Percentiles rank a stretch among this genome's conserved stretches.
phyloP scores from a whole-genome alignment of 495 filamentous ascomycete genomes.

The Penicillium roqueforti region DNA sequence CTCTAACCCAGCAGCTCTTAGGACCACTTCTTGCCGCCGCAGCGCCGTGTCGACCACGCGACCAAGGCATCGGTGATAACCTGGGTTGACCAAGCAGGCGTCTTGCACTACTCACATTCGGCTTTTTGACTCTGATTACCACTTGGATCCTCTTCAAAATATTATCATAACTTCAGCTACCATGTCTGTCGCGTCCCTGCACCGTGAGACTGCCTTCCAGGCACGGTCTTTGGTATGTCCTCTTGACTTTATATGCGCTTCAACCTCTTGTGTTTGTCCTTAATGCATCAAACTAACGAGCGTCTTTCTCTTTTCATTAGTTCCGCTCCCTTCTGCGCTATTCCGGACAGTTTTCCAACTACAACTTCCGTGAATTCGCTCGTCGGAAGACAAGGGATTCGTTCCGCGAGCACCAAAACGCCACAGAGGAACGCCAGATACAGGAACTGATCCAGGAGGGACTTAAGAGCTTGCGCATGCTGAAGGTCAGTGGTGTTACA shows the following conservation, averaged over 20 bases:
- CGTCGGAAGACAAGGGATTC: constrained; percentile 81
- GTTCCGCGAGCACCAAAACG: constrained; percentile 72
- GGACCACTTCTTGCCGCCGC: neutral
- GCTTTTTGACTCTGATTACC: constrained; percentile 28
- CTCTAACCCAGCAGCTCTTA: neutral
- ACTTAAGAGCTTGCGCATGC: constrained; percentile 76
- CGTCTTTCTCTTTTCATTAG: constrained; percentile 35
- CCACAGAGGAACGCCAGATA: constrained; percentile 67
- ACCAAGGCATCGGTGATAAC: neutral
- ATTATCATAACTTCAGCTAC: constrained; percentile 2
- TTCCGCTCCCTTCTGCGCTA: constrained; percentile 90
- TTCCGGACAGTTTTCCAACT: constrained; percentile 80
- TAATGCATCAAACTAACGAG: neutral
- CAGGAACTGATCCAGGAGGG: constrained; percentile 89
- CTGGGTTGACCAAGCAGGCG: neutral
- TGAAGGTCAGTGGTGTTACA: constrained; percentile 68
- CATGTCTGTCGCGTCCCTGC: constrained; percentile 51
- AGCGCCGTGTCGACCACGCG: neutral
- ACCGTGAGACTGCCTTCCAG: constrained; percentile 64
- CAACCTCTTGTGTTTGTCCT: neutral
- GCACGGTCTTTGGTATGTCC: constrained; percentile 64
- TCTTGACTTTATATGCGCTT: neutral
- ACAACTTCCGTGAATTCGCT: constrained; percentile 98
- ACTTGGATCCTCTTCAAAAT: constrained; percentile 26
- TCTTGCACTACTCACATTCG: neutral